These are phyloP conservation scores for Diaporthe sp. DNA, from an alignment of 2,329 filamentous ascomycete genomes.

Conservation along the genomic window DNA sequence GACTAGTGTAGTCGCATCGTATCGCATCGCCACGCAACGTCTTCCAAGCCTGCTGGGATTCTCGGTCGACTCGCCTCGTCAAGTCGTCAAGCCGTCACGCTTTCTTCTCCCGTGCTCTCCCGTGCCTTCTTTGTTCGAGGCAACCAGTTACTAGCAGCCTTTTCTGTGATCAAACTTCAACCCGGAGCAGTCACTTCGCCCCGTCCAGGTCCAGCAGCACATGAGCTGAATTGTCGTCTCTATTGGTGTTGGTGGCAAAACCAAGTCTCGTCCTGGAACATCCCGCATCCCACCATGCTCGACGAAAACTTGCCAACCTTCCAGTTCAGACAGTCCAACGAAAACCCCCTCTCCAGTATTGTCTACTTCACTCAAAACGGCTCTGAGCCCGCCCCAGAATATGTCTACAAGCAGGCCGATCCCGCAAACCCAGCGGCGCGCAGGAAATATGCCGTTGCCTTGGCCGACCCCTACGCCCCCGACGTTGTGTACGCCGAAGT, in stretches of 20 bases:
- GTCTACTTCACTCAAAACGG: slow-evolving; percentile 79
- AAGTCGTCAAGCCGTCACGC: background rate
- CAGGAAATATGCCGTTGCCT: slow-evolving; percentile 88
- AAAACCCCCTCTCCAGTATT: slow-evolving; percentile 69
- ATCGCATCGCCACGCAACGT: background rate
- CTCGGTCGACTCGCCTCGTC: background rate
- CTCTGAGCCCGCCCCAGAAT: slow-evolving; percentile 83
- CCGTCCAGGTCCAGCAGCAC: background rate
- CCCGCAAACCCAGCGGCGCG: slow-evolving; percentile 76
- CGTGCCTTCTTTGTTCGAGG: slow-evolving; percentile 22
- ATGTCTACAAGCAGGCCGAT: slow-evolving; percentile 83
- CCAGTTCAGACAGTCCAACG: slow-evolving; percentile 65
- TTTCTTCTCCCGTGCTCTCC: background rate
- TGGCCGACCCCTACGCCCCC: slow-evolving; percentile 85
- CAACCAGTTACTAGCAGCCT: background rate
- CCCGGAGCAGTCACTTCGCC: no score
- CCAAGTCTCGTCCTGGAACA: background rate
- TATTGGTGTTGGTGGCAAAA: slow-evolving; percentile 19
- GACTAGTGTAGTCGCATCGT: slow-evolving; percentile 2
- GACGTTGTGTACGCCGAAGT: slow-evolving; percentile 92
- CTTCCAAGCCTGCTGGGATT: background rate
- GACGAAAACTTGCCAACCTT: slow-evolving; percentile 93
- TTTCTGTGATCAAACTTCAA: background rate
- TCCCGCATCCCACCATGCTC: slow-evolving; percentile 71
- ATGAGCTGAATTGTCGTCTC: slow-evolving; percentile 17